Percentiles rank a stretch among this genome's conserved stretches.
phyloP scores from a whole-genome alignment of 169 alveolate genomes.

The Pseudocohnilembus persalinus region DNA sequence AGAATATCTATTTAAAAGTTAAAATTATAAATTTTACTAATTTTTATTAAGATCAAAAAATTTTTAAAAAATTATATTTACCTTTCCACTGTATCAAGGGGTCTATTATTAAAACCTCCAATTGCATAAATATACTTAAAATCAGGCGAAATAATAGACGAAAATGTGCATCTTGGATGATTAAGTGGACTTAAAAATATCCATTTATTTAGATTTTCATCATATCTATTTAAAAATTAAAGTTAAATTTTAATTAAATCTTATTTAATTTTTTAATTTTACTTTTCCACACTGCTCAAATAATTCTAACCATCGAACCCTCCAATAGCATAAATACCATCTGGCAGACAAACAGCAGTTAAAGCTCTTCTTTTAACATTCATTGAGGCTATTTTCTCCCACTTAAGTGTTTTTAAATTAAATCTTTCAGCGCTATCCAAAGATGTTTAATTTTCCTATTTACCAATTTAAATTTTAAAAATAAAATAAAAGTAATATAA shows the following conservation, averaged over 20 bases:
- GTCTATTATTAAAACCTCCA: constrained; percentile 79
- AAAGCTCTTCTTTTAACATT: constrained; percentile 70
- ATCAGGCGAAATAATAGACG: constrained; percentile 65
- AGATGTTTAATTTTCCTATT: constrained; percentile 9
- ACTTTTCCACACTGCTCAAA: constrained; percentile 61
- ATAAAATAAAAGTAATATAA: too few relatives aligned
- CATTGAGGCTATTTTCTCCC: constrained; percentile 62
- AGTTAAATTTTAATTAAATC: constrained; percentile 21
- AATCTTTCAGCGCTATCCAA: constrained; percentile 59
- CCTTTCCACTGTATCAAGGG: constrained; percentile 70
- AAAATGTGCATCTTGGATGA: constrained; percentile 70
- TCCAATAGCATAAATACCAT: constrained; percentile 83
- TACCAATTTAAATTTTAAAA: too few relatives aligned
- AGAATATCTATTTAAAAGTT: constrained; percentile 23
- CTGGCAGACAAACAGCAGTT: constrained; percentile 73
- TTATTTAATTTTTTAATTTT: background rate
- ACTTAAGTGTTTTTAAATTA: constrained; percentile 44
- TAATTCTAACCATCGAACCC: constrained; percentile 80
- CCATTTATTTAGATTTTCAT: constrained; percentile 59
- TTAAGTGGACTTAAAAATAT: constrained; percentile 57
- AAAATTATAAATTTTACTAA: background rate
- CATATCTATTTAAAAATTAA: constrained; percentile 31
- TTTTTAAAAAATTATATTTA: background rate
- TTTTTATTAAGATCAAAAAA: too few relatives aligned
- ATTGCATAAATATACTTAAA: constrained; percentile 71